These are phyloP conservation scores for Trametes cinnabarina DNA, from an alignment of 768 basidiomycete genomes.

Conservation along the genomic window DNA sequence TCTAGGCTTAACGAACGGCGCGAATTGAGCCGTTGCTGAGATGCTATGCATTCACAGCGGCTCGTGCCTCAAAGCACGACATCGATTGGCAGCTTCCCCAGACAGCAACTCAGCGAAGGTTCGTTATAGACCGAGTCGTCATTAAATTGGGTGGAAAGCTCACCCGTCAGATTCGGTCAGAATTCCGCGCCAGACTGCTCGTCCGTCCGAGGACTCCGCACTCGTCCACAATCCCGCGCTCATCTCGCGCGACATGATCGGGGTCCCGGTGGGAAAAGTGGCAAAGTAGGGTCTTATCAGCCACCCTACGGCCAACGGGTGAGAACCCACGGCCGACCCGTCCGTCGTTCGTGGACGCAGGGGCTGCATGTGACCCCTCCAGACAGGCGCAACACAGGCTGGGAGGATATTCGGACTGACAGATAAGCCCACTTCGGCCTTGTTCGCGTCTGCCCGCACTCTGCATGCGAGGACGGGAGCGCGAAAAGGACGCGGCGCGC, in stretches of 20 bases:
- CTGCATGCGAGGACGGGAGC: not conserved
- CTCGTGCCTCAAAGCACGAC: not conserved
- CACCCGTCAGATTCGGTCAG: conserved; percentile 12
- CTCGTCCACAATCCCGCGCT: not conserved
- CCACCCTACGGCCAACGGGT: not conserved
- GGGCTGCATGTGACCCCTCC: not conserved
- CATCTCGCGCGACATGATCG: not conserved
- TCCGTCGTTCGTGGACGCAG: not conserved
- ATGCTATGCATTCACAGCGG: not conserved
- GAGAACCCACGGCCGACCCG: not conserved
- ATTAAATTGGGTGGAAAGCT: not conserved
- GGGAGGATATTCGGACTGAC: not conserved
- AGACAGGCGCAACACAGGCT: not conserved
- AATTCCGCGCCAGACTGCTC: conserved; percentile 3
- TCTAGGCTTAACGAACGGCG: not conserved
- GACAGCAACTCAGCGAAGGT: conserved; percentile 16
- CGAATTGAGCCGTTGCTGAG: not conserved
- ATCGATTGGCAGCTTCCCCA: not conserved
- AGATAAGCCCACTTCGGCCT: not conserved
- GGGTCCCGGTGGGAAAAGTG: not conserved
- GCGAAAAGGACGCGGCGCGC: not conserved
- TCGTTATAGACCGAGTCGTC: not conserved
- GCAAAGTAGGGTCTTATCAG: conserved; percentile 2
- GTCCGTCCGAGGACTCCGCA: conserved; percentile 4
- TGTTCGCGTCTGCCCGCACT: not conserved